A percentile compares a stretch with the other conserved stretches of the same genome.
These are phyloP conservation scores for Cyclotella choctawhatcheeana DNA, from an alignment of 108 stramenopile species.

Conservation along the genomic window DNA sequence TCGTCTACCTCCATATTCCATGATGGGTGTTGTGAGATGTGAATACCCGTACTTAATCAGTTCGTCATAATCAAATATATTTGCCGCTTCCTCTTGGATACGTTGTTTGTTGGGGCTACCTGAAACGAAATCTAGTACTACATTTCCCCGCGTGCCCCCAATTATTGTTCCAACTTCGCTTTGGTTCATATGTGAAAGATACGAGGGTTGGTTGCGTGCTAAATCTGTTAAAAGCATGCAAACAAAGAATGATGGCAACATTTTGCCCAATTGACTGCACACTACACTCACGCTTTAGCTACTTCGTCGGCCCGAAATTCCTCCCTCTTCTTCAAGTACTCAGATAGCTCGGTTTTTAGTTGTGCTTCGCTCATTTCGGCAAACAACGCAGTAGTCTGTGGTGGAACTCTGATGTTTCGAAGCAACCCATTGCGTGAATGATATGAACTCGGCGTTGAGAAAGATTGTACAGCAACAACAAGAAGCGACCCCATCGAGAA, in stretches of 20 bases:
- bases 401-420: too few species aligned
- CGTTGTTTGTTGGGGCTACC: slow-evolving; percentile 73
- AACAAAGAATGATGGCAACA: too few species aligned
- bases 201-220: not conserved
- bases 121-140: slow-evolving; percentile 74
- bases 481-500: too few species aligned
- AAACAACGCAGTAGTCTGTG: slow-evolving; percentile 11
- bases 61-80: slow-evolving; percentile 83
- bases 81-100: slow-evolving; percentile 64
- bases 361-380: slow-evolving; percentile 33
- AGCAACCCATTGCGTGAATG: too few species aligned
- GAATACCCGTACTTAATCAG: slow-evolving; percentile 73
- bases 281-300: slow-evolving; percentile 57
- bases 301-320: slow-evolving; percentile 68
- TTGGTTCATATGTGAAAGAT: not conserved
- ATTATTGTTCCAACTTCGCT: slow-evolving; percentile 69
- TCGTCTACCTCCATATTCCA: slow-evolving; percentile 74
- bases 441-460: too few species aligned
- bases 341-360: slow-evolving; percentile 68
- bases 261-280: not conserved
- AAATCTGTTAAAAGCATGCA: not conserved
- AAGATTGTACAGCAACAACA: too few species aligned
- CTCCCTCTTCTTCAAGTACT: slow-evolving; percentile 72
- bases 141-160: slow-evolving; percentile 82
- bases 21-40: slow-evolving; percentile 73